phyloP scores from a whole-genome alignment of 2,329 filamentous ascomycete genomes.

The Cadophora sp. region DNA sequence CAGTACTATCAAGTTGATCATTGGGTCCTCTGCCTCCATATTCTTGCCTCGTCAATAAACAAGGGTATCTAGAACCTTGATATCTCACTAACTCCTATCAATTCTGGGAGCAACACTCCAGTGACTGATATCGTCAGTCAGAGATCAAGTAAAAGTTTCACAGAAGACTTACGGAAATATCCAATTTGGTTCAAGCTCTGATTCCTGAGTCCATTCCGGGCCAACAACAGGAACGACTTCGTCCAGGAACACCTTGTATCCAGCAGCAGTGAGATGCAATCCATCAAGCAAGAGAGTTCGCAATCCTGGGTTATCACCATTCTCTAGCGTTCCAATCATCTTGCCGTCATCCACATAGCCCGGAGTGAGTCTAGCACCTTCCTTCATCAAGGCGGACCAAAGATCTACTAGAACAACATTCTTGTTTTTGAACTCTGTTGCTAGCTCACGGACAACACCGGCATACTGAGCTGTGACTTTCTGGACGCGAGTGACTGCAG shows the following conservation, averaged over 20 bases:
- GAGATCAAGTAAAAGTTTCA: background rate
- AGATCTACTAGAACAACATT: constrained; percentile 75
- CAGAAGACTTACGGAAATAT: constrained; percentile 40
- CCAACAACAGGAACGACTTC: constrained; percentile 38
- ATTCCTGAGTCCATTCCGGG: constrained; percentile 35
- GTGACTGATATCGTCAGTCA: constrained; percentile 25
- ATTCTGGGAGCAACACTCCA: constrained; percentile 36
- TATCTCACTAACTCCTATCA: constrained; percentile 15
- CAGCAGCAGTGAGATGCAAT: constrained; percentile 43
- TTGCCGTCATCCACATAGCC: constrained; percentile 20
- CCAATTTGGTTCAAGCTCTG: constrained; percentile 33
- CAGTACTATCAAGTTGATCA: background rate
- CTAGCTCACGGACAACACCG: constrained; percentile 62
- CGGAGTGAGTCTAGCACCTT: constrained; percentile 64
- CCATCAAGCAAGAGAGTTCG: constrained; percentile 40
- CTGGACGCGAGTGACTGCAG: constrained; percentile 61
- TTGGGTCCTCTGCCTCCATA: background rate
- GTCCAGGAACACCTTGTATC: constrained; percentile 42
- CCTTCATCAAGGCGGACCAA: constrained; percentile 78
- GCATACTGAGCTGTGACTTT: constrained; percentile 68
- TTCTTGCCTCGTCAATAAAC: background rate
- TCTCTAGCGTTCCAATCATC: constrained; percentile 33
- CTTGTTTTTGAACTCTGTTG: constrained; percentile 35
- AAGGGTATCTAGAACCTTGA: background rate
- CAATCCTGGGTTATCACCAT: constrained; percentile 32